phyloP scores from a whole-genome alignment of 257 asterid species.

The Datura wrightii region DNA sequence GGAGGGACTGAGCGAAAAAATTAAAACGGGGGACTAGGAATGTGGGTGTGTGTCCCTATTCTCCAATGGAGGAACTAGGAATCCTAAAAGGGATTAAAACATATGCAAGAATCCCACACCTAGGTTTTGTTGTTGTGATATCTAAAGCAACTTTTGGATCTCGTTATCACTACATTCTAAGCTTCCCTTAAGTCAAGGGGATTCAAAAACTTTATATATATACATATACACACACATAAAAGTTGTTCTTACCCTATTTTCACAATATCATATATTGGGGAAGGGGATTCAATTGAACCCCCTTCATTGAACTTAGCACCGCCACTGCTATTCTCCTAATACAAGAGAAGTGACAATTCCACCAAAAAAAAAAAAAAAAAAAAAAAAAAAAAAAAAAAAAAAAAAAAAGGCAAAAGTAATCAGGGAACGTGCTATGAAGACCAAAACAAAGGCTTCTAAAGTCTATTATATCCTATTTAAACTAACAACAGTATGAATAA shows the following conservation, averaged over 20 bases:
- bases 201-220: not conserved
- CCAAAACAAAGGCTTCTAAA: not conserved
- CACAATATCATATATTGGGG: not conserved
- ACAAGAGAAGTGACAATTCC: not conserved
- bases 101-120: not conserved
- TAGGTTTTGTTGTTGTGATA: not conserved
- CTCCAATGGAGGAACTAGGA: not conserved
- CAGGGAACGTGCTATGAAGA: not conserved
- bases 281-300: not conserved
- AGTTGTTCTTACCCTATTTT: not conserved
- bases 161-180: not conserved
- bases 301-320: not conserved
- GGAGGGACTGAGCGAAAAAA: not conserved
- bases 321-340: not conserved
- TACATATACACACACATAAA: not conserved
- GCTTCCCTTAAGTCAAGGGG: not conserved
- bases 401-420: not conserved
- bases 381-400: not conserved
- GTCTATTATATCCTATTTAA: slow-evolving; percentile 9
- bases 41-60: not conserved
- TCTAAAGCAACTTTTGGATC: not conserved
- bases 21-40: not conserved
- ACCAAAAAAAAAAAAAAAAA: not conserved
- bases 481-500: not conserved
- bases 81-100: not conserved